Evolutionary conservation across 306 rosid species (phyloP).

Genomic region (Malus sylvestris): DNA sequence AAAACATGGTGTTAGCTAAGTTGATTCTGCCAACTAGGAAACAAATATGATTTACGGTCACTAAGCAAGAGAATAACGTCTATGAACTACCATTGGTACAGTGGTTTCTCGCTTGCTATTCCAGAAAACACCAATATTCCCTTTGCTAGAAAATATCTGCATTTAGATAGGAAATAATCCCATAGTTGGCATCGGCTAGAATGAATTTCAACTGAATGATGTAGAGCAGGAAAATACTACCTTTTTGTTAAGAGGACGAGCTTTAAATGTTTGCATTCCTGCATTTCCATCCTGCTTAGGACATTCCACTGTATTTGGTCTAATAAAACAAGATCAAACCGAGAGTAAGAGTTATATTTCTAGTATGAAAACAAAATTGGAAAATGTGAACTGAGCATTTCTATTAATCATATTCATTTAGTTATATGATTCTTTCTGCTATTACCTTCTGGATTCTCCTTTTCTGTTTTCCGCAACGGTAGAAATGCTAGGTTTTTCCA

Average conservation of each 20-base stretch:
- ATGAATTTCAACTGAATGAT: background rate
- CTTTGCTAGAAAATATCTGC: slow-evolving; percentile 87
- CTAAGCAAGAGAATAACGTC: slow-evolving; percentile 7
- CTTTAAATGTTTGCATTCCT: slow-evolving; percentile 51
- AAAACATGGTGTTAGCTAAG: slow-evolving; percentile 21
- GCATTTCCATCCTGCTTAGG: slow-evolving; percentile 43
- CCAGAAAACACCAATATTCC: slow-evolving; percentile 79
- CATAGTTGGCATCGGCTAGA: background rate
- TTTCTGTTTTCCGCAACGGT: slow-evolving; percentile 35
- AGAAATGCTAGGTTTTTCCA: slow-evolving; percentile 35
- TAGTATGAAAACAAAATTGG: background rate
- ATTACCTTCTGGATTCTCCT: slow-evolving; percentile 56
- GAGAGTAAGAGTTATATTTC: slow-evolving; percentile 17
- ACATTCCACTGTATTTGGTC: slow-evolving; percentile 51
- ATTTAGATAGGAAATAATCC: slow-evolving; percentile 8
- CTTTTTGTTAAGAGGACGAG: slow-evolving; percentile 73
- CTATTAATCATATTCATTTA: background rate
- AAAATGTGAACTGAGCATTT: background rate
- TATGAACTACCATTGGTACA: slow-evolving; percentile 55
- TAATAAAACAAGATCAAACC: slow-evolving; percentile 18
- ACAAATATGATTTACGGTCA: background rate
- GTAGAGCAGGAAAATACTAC: slow-evolving; percentile 24
- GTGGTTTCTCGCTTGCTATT: slow-evolving; percentile 75
- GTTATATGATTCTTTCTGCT: background rate
- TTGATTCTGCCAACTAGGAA: slow-evolving; percentile 6